Base-by-base conservation (phyloP, 2,329 filamentous ascomycete species). In the Penicillium vulpinum region DNA sequence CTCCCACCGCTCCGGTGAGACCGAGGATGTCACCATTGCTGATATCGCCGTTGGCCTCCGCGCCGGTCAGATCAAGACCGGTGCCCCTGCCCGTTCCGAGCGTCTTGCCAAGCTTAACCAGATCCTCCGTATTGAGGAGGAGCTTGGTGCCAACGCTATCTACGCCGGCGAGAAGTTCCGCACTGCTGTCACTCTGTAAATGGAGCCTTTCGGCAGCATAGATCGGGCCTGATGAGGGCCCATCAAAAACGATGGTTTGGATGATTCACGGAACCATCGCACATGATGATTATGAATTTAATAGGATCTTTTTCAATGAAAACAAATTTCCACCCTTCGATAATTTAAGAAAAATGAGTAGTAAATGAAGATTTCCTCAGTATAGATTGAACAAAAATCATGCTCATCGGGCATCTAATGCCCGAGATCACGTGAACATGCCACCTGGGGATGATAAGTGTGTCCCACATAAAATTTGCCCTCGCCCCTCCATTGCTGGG, bases 61-160 rank as follows among this genome's bases (percentile, higher is more conserved):
- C 72, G 83, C 92, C 72, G 94, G 94, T 68, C 91, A 99, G 86
- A 97, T 99, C 87, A 97, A 97, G 91, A 96, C 92, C 66, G 92
- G 92, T 86, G 93, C 93, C 63, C 94, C 94, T 70, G 90, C 89
- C 76, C 89, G 94, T 74, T 97, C 93, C 70, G 94, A 99, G 87
- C 92, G 94, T 84, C 86, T 97, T 69, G 94, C 94, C 79, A 99
- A 99, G 87, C 90, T 99, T 77, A 99, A 99, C 90, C 94, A 99
- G 85, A 96, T 99, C 74, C 90, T 99, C 75, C 91, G 94, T 76
- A 99, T 99, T 71, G 94, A 99, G 87, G 94, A 99, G 84, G 94
- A 99, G 85, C 89, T 99, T 65, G 92, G 92, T 70, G 85, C 87
- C 72, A 88, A 94, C 72, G 94, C 93, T 69, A 75, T 97, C 80